Conservation (phyloP, 2,329 filamentous ascomycete species). For the Coniochaeta sp. region DNA sequence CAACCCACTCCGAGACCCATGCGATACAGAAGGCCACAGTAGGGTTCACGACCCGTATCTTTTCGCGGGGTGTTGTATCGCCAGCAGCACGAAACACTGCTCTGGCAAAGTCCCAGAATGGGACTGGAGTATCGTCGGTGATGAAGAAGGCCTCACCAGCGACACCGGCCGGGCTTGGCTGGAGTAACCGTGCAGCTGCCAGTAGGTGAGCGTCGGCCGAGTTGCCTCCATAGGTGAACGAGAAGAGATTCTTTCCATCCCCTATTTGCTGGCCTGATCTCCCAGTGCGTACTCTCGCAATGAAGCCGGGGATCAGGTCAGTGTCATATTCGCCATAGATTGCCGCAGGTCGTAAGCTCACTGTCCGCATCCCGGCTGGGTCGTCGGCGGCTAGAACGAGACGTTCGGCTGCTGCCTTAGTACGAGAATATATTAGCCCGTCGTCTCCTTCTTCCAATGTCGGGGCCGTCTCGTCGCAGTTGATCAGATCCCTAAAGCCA, state of each 20-base stretch:
- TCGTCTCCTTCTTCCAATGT: constrained; percentile 17
- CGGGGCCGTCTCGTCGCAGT: constrained; percentile 53
- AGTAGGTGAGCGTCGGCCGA: constrained; percentile 56
- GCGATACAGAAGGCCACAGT: constrained; percentile 3
- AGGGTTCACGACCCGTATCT: constrained; percentile 4
- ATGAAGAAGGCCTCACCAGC: constrained; percentile 59
- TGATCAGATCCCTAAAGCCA: constrained; percentile 43
- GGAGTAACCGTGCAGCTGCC: constrained; percentile 48
- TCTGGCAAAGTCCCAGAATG: constrained; percentile 55
- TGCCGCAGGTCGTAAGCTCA: constrained; percentile 4
- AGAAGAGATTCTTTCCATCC: constrained; percentile 53
- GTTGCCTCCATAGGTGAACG: constrained; percentile 61
- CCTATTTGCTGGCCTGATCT: constrained; percentile 47
- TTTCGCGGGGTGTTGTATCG: constrained; percentile 1
- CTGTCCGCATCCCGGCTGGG: constrained; percentile 8
- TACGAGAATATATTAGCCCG: constrained; percentile 25
- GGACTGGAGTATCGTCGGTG: constrained; percentile 54
- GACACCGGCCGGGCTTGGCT: constrained; percentile 34
- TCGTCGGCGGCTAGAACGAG: constrained; percentile 8
- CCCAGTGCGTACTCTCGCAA: constrained; percentile 41
- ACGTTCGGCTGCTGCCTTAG: constrained; percentile 5
- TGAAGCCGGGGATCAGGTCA: constrained; percentile 46
- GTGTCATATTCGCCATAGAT: constrained; percentile 32
- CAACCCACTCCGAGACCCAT: constrained; percentile 17
- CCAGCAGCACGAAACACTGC: constrained; percentile 38